Evolutionary conservation across 2,329 filamentous ascomycete genomes (phyloP).

Genomic region (Alternaria panax): DNA sequence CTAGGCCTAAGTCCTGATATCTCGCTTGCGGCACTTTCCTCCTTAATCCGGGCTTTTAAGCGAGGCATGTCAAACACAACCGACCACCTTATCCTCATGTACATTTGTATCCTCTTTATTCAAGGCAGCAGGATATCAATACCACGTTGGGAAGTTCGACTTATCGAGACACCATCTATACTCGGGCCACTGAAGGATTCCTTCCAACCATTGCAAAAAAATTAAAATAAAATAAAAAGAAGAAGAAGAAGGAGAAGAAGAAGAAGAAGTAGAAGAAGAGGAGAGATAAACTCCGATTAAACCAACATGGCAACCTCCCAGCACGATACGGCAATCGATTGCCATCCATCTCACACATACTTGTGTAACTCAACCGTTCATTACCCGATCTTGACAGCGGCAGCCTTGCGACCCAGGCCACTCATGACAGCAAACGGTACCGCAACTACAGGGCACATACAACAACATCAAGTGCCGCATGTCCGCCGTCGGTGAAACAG

Average conservation of each 20-base stretch:
- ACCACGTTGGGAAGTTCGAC: neutral
- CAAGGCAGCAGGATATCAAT: neutral
- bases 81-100: neutral
- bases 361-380: neutral
- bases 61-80: neutral
- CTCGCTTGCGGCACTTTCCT: neutral
- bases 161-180: neutral
- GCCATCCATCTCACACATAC: neutral
- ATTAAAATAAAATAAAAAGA: too few relatives aligned
- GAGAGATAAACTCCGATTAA: too few relatives aligned
- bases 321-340: neutral
- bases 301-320: neutral
- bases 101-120: neutral
- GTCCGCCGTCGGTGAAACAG: neutral
- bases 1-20: conserved; percentile 1
- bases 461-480: too few relatives aligned
- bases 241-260: too few relatives aligned
- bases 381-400: neutral
- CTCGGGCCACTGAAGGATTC: neutral
- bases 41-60: neutral
- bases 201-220: neutral
- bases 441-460: neutral
- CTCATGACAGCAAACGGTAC: neutral
- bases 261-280: too few relatives aligned
- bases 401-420: neutral